Evolutionary conservation across 108 stramenopile genomes (phyloP), one percentile per base, ranked within the genome.

Genomic region (Stephanodiscus minutulus): DNA sequence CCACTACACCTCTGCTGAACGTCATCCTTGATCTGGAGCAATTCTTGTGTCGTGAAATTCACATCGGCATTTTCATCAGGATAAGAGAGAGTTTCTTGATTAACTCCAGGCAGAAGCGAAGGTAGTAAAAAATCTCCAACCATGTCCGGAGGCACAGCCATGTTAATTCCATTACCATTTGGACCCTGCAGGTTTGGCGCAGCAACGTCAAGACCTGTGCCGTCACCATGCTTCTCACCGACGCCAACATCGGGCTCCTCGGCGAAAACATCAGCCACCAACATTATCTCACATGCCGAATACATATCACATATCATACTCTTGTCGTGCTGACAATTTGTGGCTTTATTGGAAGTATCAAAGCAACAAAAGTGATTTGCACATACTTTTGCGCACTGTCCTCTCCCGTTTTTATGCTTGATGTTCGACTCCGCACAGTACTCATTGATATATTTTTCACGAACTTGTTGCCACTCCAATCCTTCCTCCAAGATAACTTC

Each of bases 331-430:
- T 3, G 15, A 58, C 57, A 58, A 58, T 29, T 17, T 13, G 5
- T 20, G 24, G 1, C 57, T n/a, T 36, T 28, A 11, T 25, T 18
- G 17, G 28, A 18, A 58, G 57, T 58, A 58, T 73, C 72, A 73
- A 73, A 73, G 46, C 72, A 73, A 29, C 72, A 73, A 63, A 56
- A 64, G 44, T 73, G 64, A 64, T 29, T 33, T 2, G 21, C 39
- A 57, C 72, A 73, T 44, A 46, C 43, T 46, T 65, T 47, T 13
- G 0, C 55, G 21, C 72, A 73, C 41, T 57, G 63, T 1, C 48
- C 29, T 25, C 44, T 73, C 0, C 44, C 64, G 11, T 13, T 56
- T 29, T 55, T 7, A 21, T 54, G 47, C 15, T 53, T 46, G 36
- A 72, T 13, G 27, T 65, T 65, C 0, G 57, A 58, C 33, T 63